A percentile compares a stretch with the other conserved stretches of the same genome.
Evolutionary conservation across 2,329 filamentous ascomycete species (phyloP).

Genomic region (Beauveria australis): DNA sequence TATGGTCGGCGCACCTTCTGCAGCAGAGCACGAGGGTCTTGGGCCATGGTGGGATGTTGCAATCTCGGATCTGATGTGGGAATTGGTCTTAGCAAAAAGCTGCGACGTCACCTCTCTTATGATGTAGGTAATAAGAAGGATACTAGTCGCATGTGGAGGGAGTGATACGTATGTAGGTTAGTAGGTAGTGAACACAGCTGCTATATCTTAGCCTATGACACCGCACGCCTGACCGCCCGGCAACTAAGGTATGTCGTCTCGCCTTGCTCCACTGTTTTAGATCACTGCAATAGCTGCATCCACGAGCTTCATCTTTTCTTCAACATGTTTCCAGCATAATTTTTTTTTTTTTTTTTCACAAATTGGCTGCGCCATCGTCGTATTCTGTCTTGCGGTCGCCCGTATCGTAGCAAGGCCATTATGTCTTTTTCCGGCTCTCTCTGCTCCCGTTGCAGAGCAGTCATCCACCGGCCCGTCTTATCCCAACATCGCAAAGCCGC

Average conservation of each 20-base stretch:
- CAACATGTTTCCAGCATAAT: neutral
- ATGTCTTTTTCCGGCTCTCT: constrained; percentile 7
- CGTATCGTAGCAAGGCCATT: too few species aligned
- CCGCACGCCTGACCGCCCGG: constrained; percentile 9
- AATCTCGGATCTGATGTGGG: neutral
- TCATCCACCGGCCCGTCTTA: constrained; percentile 17
- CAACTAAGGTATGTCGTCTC: neutral
- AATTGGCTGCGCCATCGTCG: neutral
- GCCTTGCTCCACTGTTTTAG: constrained; percentile 6
- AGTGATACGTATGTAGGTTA: neutral
- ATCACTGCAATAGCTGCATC: neutral
- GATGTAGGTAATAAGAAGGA: neutral
- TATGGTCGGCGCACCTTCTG: constrained; percentile 54
- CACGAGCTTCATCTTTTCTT: neutral
- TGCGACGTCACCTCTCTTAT: neutral
- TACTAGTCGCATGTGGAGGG: constrained; percentile 4
- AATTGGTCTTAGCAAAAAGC: neutral
- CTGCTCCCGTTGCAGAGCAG: constrained; percentile 24
- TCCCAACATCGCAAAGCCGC: constrained; percentile 7
- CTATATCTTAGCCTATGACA: constrained; percentile 7
- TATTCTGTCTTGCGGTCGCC: too few species aligned
- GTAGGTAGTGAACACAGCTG: neutral
- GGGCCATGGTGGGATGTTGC: constrained; percentile 46
- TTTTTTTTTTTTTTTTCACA: too few species aligned
- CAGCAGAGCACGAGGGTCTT: constrained; percentile 69